Base-by-base conservation (phyloP, 768 basidiomycete genomes). In the Sutorius australiensis region DNA sequence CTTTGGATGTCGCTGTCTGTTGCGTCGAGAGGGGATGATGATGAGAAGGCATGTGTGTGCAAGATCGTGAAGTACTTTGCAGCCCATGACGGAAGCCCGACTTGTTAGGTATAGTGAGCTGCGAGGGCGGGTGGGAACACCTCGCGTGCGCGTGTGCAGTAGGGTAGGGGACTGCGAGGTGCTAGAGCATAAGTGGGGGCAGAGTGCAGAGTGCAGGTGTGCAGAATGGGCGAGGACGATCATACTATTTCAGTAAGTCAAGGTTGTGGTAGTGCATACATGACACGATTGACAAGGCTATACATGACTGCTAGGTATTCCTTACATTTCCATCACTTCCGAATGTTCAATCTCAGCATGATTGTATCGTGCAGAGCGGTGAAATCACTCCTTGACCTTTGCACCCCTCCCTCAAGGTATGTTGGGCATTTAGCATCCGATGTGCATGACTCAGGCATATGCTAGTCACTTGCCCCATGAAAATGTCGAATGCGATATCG, bases 221-320 rank as follows among this genome's bases (percentile, higher is more conserved):
- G n/a, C n/a, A n/a, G n/a, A n/a, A n/a, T n/a, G n/a, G n/a, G n/a
- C n/a, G n/a, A n/a, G n/a, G n/a, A n/a, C n/a, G n/a, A n/a, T n/a
- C n/a, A n/a, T n/a, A n/a, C n/a, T n/a, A n/a, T n/a, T 4, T 37
- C 39, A 50, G 60, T 61, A 32, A 40, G 60, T 42, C 14, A 3
- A 12, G 13, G 21, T 21, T 3, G 2, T 24, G 5, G 14, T 5
- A n/a, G 3, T 8, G 0, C n/a, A 14, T 41, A 14, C 2, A 32
- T 12, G 27, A 31, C 10, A 7, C 34, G 17, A 27, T 28, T 61
- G 28, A 62, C 48, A 14, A 24, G 36, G n/a, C 31, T 13, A 14
- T 10, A 6, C 30, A 14, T 47, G 6, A 34, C 19, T 31, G 21
- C 32, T 11, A 46, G 21, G 45, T 46, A 46, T 24, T 9, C 44